Evolutionary conservation across 2,329 filamentous ascomycete species (phyloP), one percentile per base, ranked within the genome.

Genomic region (Sporothrix mexicana): DNA sequence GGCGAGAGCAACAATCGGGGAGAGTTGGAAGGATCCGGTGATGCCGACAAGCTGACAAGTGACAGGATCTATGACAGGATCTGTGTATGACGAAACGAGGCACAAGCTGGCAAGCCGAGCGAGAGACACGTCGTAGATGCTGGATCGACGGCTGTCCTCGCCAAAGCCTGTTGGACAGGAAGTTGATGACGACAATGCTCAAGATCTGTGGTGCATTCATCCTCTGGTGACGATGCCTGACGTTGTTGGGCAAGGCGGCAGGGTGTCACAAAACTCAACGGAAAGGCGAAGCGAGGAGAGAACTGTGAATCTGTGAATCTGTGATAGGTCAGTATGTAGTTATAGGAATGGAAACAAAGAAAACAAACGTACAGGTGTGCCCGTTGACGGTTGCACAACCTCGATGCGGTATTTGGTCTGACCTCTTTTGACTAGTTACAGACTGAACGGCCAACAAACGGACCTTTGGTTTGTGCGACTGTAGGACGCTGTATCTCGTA

Each of bases 401-500:
- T 47, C 61, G 17, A 41, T 66, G 61, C 20, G 61, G 41, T 6
- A 23, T 47, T 66, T 25, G 3, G 20, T 25, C 13, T 49, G 15
- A 6, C 62, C 49, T 30, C 3, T 20, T 57, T 13, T 57, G 36
- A 25, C 23, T 25, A 17, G 51, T 59, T 69, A 53, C 67, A 69
- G 51, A 45, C 55, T 41, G 30, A 43, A 15, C 13, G 30, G 49
- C 30, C 30, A 57, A 23, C n/a, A 36, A 36, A 36, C 4, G 30
- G 30, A 7, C 30, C 30, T 13, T 3, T 43, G 10, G 30, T 5
- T n/a, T 43, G 47, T 43, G 30, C n/a, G n/a, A 25, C 51, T 7
- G 51, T 45, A 9, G 8, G 30, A n/a, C 67, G 30, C 30, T 9
- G 12, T n/a, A 69, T 69, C 67, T 69, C 41, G 67, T 51, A 69